Base-by-base conservation (phyloP, 2,329 filamentous ascomycete species). In the Pestalotiopsis sp. region DNA sequence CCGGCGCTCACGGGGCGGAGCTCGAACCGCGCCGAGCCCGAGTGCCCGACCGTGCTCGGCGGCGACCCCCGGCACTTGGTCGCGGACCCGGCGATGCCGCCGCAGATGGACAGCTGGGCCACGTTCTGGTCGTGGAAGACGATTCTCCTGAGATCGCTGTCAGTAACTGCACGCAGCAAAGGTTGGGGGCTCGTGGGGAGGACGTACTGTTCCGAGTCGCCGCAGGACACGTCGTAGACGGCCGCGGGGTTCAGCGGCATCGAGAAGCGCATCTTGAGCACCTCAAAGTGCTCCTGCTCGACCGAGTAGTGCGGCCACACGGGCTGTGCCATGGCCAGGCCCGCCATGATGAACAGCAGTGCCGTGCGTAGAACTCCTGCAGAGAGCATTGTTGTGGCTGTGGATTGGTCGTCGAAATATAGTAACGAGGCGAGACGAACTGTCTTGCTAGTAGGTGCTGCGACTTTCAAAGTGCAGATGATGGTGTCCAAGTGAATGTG, bases 101-200 rank as follows among this genome's bases (percentile, higher is more conserved):
- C 82, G 77, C 85, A 87, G 77, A 86, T 86, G 66, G 75, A 77
- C n/a, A 86, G 80, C 71, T 85, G 77, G 12, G 84, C 84, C 9
- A 83, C 83, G 70, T 82, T 82, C 56, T 82, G 80, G 75, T 87
- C 85, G 74, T 87, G 85, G 72, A 82, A 82, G 71, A 82, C 79
- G 70, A 85, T 83, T 69, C 81, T 59, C 77, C 12, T 80, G 83
- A n/a, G 4, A 36, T 3, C 17, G n/a, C 4, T 23, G 4, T 12
- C n/a, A 59, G 45, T 38, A n/a, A n/a, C 12, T 14, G n/a, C 27
- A 38, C 7, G 9, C 14, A 7, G 39, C 3, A 11, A 31, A 12
- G 12, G 27, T 2, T 14, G 7, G n/a, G 23, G 13, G 39, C 17
- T 9, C 17, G 31, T 59, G 27, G 27, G 63, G 49, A 36, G 23